Evolutionary conservation across 1,284 basidiomycete species (phyloP).

Genomic region (Microbotryum scabiosae): DNA sequence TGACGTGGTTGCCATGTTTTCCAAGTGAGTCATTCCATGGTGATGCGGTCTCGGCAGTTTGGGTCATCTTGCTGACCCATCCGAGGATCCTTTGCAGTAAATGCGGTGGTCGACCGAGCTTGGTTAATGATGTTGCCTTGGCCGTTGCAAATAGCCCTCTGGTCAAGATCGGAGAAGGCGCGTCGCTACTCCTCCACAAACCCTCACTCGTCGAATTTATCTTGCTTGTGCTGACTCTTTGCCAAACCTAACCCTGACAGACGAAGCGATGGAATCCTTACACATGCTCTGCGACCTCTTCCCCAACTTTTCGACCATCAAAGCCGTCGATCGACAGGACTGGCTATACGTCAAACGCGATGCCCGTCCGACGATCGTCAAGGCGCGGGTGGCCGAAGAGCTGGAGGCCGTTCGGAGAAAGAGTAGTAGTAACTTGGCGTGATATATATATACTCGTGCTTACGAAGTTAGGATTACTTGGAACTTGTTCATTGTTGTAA

Average conservation of each 20-base stretch:
- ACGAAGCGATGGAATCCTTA: conserved; percentile 23
- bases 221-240: not conserved
- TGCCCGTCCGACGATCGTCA: conserved; percentile 15
- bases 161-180: conserved; percentile 19
- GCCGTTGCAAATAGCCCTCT: conserved; percentile 23
- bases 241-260: not conserved
- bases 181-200: not conserved
- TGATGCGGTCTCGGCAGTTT: not conserved
- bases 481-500: too few species aligned
- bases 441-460: too few species aligned
- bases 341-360: conserved; percentile 17
- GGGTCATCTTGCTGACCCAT: not conserved
- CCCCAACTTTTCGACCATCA: conserved; percentile 23
- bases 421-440: too few species aligned
- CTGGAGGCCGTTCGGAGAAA: not conserved
- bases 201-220: not conserved
- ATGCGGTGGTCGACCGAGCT: conserved; percentile 9
- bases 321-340: conserved; percentile 11
- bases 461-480: too few species aligned
- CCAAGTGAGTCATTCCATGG: not conserved
- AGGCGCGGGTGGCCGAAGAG: conserved; percentile 11
- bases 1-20: conserved; percentile 26
- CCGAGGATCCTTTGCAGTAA: not conserved
- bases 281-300: conserved; percentile 17
- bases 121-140: conserved; percentile 21